Base-by-base conservation (phyloP, 1,284 basidiomycete species). In the Tilletia caries region DNA sequence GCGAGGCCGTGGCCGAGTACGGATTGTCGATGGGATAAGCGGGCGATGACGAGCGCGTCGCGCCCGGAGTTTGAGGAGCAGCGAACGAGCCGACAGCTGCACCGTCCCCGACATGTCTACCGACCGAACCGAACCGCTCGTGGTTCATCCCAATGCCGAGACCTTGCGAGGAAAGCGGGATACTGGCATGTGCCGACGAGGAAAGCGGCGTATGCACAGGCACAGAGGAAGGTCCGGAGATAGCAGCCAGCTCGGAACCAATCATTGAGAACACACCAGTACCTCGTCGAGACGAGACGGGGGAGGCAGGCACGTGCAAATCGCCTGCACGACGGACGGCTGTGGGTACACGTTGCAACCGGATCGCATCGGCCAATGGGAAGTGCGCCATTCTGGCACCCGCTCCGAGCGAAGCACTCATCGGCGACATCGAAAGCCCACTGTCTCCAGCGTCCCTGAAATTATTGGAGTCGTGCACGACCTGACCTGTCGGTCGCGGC, bases 281-380 rank as follows among this genome's bases (percentile, higher is more conserved):
- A 33, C 15, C 15, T 34, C 58, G 29, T 13, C 58, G 58, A 29
- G 29, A 33, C 20, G 58, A 43, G 20, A 27, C 23, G 4, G 64
- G 64, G 4, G 64, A 65, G n/a, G 68, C 66, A 33, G 79, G 73
- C 34, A 74, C 64, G 58, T 73, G 76, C 25, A 87, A 73, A 44
- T 87, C 86, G 15, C 85, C 84, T 0, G 87, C 86, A 46, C 86
- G 71, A n/a, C 86, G 80, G 1, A 87, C 86, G 8, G 85, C 84
- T 0, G 86, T 86, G 0, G 86, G 86, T 1, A 87, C 86, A 2
- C 86, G 80, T 71, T 86, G 86, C n/a, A 87, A 73, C 0, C 85
- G 84, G 33, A 87, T 86, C 4, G 85, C 84, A 33, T 85, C 83
- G 2, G 83, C 75, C 0, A 81, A 67, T 25, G 71, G 64, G 64